Percentiles rank a stretch among this genome's conserved stretches.
phyloP scores from a whole-genome alignment of 2,329 filamentous ascomycete genomes.

The Torrubiella hemipterigena region DNA sequence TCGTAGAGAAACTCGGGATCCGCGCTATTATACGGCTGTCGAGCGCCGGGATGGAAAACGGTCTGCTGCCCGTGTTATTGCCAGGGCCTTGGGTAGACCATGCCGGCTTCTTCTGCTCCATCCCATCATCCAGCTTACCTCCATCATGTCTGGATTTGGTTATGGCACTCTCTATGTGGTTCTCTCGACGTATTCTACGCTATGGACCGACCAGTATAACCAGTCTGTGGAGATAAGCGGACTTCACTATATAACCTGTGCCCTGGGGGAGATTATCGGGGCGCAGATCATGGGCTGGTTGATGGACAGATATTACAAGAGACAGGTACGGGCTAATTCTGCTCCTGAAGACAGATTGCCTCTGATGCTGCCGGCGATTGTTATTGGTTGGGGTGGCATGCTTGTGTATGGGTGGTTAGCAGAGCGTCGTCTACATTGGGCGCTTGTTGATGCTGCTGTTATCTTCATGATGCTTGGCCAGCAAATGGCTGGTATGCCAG shows the following conservation, averaged over 20 bases:
- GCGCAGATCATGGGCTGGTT: conserved; percentile 31
- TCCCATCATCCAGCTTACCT: conserved; percentile 45
- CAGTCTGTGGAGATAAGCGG: conserved; percentile 46
- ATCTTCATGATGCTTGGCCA: conserved; percentile 18
- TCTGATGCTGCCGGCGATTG: conserved; percentile 12
- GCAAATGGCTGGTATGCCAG: conserved; percentile 19
- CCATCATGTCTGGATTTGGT: conserved; percentile 42
- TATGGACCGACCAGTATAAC: conserved; percentile 45
- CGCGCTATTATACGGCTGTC: conserved; percentile 19
- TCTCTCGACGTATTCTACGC: conserved; percentile 45
- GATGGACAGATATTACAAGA: conserved; percentile 26
- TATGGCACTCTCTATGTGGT: conserved; percentile 55
- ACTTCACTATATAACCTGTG: conserved; percentile 52
- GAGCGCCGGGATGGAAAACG: conserved; percentile 22
- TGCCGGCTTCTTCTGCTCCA: conserved; percentile 44
- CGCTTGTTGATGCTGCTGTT: conserved; percentile 22
- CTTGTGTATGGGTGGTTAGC: conserved; percentile 32
- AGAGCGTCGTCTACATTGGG: conserved; percentile 22
- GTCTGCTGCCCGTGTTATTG: conserved; percentile 13
- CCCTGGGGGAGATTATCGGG: conserved; percentile 48
- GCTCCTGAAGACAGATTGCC: conserved; percentile 15
- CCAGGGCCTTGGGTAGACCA: conserved; percentile 35
- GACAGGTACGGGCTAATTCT: conserved; percentile 11
- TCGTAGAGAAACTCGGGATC: conserved; percentile 18
- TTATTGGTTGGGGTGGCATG: conserved; percentile 26